Evolutionary conservation across 768 basidiomycete species (phyloP), one percentile per base, ranked within the genome.

Genomic region (Daedaleopsis sinensis): DNA sequence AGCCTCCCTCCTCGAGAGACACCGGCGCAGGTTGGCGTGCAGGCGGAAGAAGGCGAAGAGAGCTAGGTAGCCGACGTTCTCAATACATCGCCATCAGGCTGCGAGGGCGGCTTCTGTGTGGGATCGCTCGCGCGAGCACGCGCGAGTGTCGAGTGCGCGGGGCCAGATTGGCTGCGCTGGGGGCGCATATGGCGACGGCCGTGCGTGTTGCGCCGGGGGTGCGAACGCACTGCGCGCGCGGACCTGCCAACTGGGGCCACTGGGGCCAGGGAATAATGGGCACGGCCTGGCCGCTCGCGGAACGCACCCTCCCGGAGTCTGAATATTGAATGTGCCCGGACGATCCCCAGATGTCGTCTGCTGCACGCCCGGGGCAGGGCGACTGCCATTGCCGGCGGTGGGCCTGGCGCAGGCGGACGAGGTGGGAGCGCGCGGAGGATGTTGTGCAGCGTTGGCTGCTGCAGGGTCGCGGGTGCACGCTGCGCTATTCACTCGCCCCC

Each of bases 241-340:
- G 39, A 27, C 21, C n/a, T n/a, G n/a, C n/a, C n/a, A n/a, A n/a
- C n/a, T n/a, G n/a, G n/a, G n/a, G n/a, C n/a, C n/a, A n/a, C 27
- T 32, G 27, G 27, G 13, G 52, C 37, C 49, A 53, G 39, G 54
- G 44, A 32, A 55, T 51, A 32, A 55, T 51, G 38, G 44, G 38
- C 50, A 61, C 36, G 32, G 61, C 32, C 61, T 57, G 48, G 61
- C 55, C 61, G 11, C 38, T 12, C 48, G 44, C 19, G 55, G 55
- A 62, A 62, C 24, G 61, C 55, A 62, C 61, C 61, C 61, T 51
- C 61, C 55, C 55, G 61, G 61, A 24, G 61, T 52, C 61, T 62
- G 61, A 62, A 57, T 50, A 42, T 23, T 56, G 49, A 48, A n/a
- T n/a, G n/a, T n/a, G n/a, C n/a, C n/a, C 51, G 55, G 61, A 62